Evolutionary conservation across 495 filamentous ascomycete species (phyloP).

Genomic region (Aspergillus wentii): DNA sequence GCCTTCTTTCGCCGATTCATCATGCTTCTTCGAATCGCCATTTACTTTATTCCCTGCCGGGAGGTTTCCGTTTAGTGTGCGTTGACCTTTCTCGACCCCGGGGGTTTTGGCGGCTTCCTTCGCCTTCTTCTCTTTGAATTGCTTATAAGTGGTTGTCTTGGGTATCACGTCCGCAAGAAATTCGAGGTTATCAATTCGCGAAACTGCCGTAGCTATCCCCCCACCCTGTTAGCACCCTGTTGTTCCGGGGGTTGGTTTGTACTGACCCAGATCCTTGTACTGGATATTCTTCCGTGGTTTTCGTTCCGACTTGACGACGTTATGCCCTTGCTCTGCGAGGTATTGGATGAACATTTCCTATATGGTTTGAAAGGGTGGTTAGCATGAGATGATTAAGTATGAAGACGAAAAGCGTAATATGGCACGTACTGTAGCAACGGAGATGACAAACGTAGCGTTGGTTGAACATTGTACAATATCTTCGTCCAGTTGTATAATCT

Average conservation of each 20-base stretch:
- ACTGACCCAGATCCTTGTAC: constrained; percentile 83
- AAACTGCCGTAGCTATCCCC: constrained; percentile 70
- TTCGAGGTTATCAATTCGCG: constrained; percentile 87
- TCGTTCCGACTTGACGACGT: constrained; percentile 81
- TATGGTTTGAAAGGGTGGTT: too few relatives aligned
- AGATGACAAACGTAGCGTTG: constrained; percentile 92
- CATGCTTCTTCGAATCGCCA: constrained; percentile 17
- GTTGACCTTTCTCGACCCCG: constrained; percentile 47
- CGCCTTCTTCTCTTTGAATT: constrained; percentile 63
- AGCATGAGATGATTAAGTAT: too few relatives aligned
- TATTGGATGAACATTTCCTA: constrained; percentile 97
- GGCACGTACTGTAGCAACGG: constrained; percentile 70
- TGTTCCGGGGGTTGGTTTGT: not conserved
- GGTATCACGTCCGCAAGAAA: constrained; percentile 92
- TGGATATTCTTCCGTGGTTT: constrained; percentile 93
- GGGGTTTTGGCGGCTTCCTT: constrained; percentile 41
- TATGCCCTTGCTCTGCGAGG: constrained; percentile 76
- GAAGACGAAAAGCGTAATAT: not conserved
- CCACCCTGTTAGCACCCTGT: constrained; percentile 1
- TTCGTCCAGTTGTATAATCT: constrained; percentile 83
- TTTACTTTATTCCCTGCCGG: constrained; percentile 22
- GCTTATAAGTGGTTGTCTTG: constrained; percentile 73
- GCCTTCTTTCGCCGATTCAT: constrained; percentile 10
- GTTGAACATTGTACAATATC: constrained; percentile 82
- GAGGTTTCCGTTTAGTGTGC: constrained; percentile 41